These are phyloP conservation scores for Rhododendron ferrugineum DNA, from an alignment of 148 eudicot species.

Conservation along the genomic window DNA sequence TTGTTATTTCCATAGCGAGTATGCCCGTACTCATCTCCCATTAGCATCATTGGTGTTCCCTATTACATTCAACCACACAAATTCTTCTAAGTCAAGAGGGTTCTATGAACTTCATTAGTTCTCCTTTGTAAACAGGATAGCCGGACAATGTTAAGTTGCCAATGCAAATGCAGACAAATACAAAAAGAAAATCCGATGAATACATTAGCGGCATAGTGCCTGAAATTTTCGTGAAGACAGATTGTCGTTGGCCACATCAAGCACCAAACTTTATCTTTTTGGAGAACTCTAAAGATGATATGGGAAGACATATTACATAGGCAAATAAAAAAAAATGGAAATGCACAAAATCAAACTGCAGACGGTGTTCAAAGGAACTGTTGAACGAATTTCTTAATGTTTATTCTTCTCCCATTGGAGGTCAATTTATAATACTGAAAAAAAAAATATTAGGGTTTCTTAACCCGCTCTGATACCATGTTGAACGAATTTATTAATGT, in stretches of 20 bases:
- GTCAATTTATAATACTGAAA: too few species aligned
- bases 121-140: neutral
- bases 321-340: neutral
- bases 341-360: neutral
- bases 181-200: neutral
- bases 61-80: constrained; percentile 16
- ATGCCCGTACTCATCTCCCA: constrained; percentile 99
- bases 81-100: neutral
- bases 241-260: neutral
- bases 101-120: neutral
- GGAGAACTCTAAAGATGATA: neutral
- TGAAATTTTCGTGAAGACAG: neutral
- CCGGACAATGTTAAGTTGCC: neutral
- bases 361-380: neutral
- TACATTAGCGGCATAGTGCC: neutral
- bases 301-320: neutral
- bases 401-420: too few species aligned
- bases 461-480: too few species aligned
- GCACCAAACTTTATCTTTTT: neutral
- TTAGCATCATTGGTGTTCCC: constrained; percentile 99
- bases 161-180: neutral
- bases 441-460: too few species aligned
- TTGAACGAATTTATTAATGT: too few species aligned
- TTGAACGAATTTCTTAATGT: too few species aligned
- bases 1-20: constrained; percentile 95